Conservation (phyloP, 1,139 yeast genomes). For the Yamadazyma pseudoaaseri region DNA sequence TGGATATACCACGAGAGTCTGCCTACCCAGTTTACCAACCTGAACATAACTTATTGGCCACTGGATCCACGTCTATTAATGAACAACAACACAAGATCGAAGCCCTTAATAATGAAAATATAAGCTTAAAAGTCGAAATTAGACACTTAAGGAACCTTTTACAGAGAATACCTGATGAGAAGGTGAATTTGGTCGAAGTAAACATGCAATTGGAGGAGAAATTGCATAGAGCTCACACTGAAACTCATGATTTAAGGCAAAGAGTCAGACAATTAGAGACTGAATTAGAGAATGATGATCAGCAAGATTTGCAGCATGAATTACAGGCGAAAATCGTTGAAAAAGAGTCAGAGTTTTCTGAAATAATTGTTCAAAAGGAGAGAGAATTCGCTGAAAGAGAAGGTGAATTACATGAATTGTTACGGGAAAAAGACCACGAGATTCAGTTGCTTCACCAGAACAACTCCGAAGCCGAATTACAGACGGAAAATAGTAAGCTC, state of each 20-base stretch:
- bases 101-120: constrained; percentile 57
- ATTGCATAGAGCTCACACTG: constrained; percentile 18
- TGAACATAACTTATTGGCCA: constrained; percentile 6
- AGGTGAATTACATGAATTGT: constrained; percentile 1
- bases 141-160: constrained; percentile 52
- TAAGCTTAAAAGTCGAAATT: constrained; percentile 58
- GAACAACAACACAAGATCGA: constrained; percentile 55
- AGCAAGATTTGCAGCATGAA: too few relatives aligned
- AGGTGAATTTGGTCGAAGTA: constrained; percentile 33
- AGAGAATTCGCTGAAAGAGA: too few relatives aligned
- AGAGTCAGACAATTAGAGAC: constrained; percentile 1
- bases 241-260: constrained; percentile 8
- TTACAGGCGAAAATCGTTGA: too few relatives aligned
- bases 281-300: too few relatives aligned
- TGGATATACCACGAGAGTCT: not conserved
- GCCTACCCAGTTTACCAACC: not conserved
- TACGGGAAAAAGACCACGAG: constrained; percentile 5
- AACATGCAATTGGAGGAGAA: constrained; percentile 44
- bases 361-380: too few relatives aligned
- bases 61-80: constrained; percentile 33
- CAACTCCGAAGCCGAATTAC: not conserved
- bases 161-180: constrained; percentile 45
- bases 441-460: not conserved
- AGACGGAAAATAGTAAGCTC: constrained; percentile 1
- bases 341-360: too few relatives aligned